Base-by-base conservation (phyloP, 495 filamentous ascomycete genomes). In the Trichocladium antarcticum region DNA sequence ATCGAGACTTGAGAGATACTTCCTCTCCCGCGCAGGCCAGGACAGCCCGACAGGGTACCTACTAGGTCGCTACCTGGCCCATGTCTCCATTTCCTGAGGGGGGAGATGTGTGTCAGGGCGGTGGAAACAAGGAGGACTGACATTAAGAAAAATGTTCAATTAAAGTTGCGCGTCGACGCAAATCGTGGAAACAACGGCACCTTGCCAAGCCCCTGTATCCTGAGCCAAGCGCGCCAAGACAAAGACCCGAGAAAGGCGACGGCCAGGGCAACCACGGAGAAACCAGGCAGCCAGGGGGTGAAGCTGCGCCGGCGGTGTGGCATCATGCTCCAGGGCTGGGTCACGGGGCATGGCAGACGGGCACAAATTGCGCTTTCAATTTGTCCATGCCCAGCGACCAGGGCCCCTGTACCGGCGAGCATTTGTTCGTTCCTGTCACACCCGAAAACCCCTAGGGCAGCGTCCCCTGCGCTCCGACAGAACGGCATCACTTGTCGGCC, bases 261-360 rank as follows among this genome's bases (percentile, higher is more conserved):
- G 16, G 24, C 24, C 44, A 56, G 43, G 36, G 50, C 49, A 34
- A 24, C 34, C 24, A 42, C 1, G 8, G 12, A 29, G 15, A 21
- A 28, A 24, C 39, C 1, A 22, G 20, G 43, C 8, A 42, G 4
- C n/a, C 15, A 32, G 24, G 32, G 20, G 16, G 24, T 12, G 10
- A 22, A 42, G 34, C 24, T 56, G 60, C 56, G n/a, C n/a, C n/a
- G 47, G 55, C 55, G 58, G 56, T 65, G 62, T 61, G 62, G 60
- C 58, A 59, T 53, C 17, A 48, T 42, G 21, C 2, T 20, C 24
- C 35, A n/a, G 27, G 17, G 32, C 52, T 51, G 41, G 56, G 59
- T 66, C 63, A 66, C 63, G 59, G 58, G 63, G 59, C 44, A 40
- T 47, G 22, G 27, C 45, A 48, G 47, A 39, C 36, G 46, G 48